These are phyloP conservation scores for Aspergillus unguis DNA, from an alignment of 2,329 filamentous ascomycete species.

Conservation along the genomic window DNA sequence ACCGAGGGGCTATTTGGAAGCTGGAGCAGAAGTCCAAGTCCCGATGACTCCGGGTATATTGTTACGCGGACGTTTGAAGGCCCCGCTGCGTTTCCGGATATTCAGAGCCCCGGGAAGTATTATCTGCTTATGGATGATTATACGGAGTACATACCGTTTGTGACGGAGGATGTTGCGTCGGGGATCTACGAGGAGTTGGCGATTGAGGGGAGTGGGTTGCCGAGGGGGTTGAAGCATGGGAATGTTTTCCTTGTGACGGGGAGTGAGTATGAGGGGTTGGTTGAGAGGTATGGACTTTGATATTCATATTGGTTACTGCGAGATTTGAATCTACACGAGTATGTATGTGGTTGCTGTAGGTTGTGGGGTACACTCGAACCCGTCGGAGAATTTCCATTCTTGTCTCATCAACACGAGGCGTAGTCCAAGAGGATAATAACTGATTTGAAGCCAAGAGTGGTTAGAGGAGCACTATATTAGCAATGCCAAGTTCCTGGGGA, in stretches of 20 bases:
- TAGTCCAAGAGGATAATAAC: too few species aligned
- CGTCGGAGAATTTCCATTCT: not conserved
- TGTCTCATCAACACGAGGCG: not conserved
- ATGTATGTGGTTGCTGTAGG: too few species aligned
- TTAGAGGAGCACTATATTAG: too few species aligned
- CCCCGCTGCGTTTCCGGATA: constrained; percentile 4
- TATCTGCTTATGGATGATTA: constrained; percentile 10
- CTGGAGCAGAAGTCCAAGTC: not conserved
- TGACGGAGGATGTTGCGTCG: not conserved
- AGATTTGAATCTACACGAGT: too few species aligned
- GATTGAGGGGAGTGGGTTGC: not conserved
- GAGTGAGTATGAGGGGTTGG: not conserved
- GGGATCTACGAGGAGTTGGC: not conserved
- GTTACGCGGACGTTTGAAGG: constrained; percentile 1
- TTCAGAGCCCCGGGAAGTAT: not conserved
- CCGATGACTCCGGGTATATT: not conserved
- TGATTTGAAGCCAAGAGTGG: too few species aligned
- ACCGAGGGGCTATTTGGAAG: constrained; percentile 1
- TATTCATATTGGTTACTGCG: not conserved
- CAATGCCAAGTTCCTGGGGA: too few species aligned
- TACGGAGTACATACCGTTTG: constrained; percentile 10
- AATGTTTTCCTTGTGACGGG: constrained; percentile 5
- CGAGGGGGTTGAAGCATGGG: constrained; percentile 12
- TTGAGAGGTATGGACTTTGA: not conserved
- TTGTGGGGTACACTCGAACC: not conserved